Evolutionary conservation across 2,329 filamentous ascomycete genomes (phyloP).

Genomic region (Emericellopsis atlantica): DNA sequence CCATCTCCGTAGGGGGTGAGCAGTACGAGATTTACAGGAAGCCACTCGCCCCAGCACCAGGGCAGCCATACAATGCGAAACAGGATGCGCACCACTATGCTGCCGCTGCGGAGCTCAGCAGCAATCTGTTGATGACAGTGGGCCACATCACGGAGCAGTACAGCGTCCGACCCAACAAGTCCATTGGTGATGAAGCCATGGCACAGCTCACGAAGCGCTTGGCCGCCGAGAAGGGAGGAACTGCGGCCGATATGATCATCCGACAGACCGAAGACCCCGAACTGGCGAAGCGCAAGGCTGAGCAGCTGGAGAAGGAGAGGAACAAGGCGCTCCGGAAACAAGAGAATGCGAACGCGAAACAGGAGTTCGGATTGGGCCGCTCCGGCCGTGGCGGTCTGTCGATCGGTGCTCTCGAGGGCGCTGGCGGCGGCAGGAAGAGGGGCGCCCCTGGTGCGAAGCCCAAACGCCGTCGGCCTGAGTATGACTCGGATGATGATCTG

Average conservation of each 20-base stretch:
- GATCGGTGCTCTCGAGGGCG: constrained; percentile 57
- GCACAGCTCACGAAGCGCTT: constrained; percentile 55
- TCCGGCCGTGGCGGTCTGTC: constrained; percentile 46
- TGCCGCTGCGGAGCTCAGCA: constrained; percentile 55
- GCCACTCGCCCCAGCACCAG: constrained; percentile 47
- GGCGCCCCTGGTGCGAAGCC: constrained; percentile 35
- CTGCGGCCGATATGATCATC: constrained; percentile 53
- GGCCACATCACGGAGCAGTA: constrained; percentile 67
- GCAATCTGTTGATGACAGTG: constrained; percentile 57
- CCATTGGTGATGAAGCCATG: constrained; percentile 58
- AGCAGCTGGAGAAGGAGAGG: constrained; percentile 62
- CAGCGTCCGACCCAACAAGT: constrained; percentile 53
- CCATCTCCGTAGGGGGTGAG: constrained; percentile 60
- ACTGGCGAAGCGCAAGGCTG: constrained; percentile 59
- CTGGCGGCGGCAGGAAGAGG: constrained; percentile 41
- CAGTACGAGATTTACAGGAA: constrained; percentile 68
- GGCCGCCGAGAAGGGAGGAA: constrained; percentile 44
- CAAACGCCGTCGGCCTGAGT: constrained; percentile 47
- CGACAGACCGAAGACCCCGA: constrained; percentile 63
- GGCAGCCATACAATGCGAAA: constrained; percentile 50
- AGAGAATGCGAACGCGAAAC: constrained; percentile 54
- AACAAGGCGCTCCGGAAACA: constrained; percentile 51
- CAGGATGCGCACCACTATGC: constrained; percentile 68
- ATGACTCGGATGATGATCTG: constrained; percentile 67
- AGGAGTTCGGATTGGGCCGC: constrained; percentile 42